Evolutionary conservation across 768 basidiomycete species (phyloP), one percentile per base, ranked within the genome.

Genomic region (Astraeus odoratus): DNA sequence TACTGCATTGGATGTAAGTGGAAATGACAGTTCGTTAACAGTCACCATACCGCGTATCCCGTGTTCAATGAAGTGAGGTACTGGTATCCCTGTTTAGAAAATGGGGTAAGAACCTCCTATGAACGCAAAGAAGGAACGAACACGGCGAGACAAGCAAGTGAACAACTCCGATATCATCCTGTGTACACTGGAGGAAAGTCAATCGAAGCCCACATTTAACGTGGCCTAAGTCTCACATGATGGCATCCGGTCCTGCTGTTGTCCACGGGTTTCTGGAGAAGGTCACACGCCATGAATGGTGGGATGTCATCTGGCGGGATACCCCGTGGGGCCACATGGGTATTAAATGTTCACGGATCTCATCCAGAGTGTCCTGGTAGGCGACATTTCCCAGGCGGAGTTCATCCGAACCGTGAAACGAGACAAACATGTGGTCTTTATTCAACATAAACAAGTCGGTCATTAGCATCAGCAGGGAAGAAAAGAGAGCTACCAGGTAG

Each of bases 211-310:
- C 18, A 27, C 30, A 19, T 25, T 41, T 19, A 9, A 18, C 16
- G 15, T n/a, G n/a, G n/a, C n/a, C n/a, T n/a, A n/a, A n/a, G 12
- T 42, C 73, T 64, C 61, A 84, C 85, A 72, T 67, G 44, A 73
- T 57, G 7, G 67, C 67, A 26, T 83, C 74, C 18, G 68, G 65
- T 3, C 81, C 82, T 33, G 66, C 67, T 50, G 78, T 67, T 38
- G 70, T 73, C 86, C 86, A 89, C 4, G 86, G 86, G n/a, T 71
- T 67, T 49, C 77, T 77, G 47, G 68, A 66, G 52, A 88, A 86
- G 15, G 68, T 72, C n/a, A 83, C 75, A 33, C 73, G 73, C 74
- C 81, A 85, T n/a, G 62, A 52, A 26, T 62, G 52, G 19, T 51
- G 68, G 63, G 54, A 72, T 58, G 42, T 71, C 67, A 33, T 60